These are phyloP conservation scores for Polygonum maritimum DNA, from an alignment of 148 eudicot genomes.

Conservation along the genomic window DNA sequence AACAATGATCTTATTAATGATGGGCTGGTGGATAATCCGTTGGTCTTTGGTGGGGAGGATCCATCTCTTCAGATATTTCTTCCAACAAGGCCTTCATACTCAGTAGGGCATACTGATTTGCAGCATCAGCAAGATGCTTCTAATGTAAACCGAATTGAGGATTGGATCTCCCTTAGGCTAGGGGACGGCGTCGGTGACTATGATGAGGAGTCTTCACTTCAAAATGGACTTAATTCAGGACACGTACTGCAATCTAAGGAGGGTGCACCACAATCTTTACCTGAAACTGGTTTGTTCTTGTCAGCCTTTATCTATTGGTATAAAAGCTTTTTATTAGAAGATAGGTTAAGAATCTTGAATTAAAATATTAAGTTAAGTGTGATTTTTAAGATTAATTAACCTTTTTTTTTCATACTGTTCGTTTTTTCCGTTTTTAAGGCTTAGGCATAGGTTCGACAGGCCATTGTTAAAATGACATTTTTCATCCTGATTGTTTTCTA, in stretches of 20 bases:
- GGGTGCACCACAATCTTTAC: constrained; percentile 38
- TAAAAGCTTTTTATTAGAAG: too few relatives aligned
- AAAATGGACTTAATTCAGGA: constrained; percentile 28
- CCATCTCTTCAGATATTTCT: constrained; percentile 78
- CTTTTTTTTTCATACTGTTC: too few relatives aligned
- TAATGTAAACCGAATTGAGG: constrained; percentile 49
- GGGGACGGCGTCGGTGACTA: constrained; percentile 51
- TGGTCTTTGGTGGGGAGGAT: constrained; percentile 58
- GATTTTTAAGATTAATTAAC: neutral
- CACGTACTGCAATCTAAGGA: constrained; percentile 32
- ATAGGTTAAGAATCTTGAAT: too few relatives aligned
- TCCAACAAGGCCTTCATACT: constrained; percentile 63
- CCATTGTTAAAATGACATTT: neutral
- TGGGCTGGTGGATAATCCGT: constrained; percentile 50
- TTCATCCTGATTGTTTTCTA: neutral
- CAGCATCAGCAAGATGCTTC: constrained; percentile 47
- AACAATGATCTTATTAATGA: constrained; percentile 44
- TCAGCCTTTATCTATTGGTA: neutral
- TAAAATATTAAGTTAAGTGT: too few relatives aligned
- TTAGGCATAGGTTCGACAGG: too few relatives aligned
- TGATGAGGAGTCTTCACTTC: constrained; percentile 26
- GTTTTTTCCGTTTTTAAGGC: too few relatives aligned
- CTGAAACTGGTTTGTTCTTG: constrained; percentile 51
- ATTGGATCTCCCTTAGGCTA: constrained; percentile 91
- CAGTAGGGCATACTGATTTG: constrained; percentile 31